These are phyloP conservation scores for Crataegus laevigata DNA, from an alignment of 306 rosid species.

Conservation along the genomic window DNA sequence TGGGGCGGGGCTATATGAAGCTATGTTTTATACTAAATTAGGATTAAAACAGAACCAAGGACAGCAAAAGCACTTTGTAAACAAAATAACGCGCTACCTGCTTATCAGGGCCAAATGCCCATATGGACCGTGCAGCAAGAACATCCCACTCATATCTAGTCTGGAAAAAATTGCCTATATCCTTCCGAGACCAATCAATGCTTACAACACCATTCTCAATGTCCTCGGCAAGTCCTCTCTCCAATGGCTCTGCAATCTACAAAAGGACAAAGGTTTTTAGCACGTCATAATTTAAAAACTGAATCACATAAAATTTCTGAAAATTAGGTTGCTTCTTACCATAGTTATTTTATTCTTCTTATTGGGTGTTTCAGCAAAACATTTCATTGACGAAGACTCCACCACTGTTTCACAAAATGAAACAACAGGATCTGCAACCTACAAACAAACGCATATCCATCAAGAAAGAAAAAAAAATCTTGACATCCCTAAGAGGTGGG, in stretches of 20 bases:
- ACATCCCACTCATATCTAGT: slow-evolving; percentile 94
- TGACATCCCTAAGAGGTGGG: neutral
- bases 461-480: neutral
- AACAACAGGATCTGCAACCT: slow-evolving; percentile 99
- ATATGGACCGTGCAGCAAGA: slow-evolving; percentile 93
- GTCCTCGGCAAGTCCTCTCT: slow-evolving; percentile 97
- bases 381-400: slow-evolving; percentile 98
- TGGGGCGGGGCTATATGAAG: neutral
- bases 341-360: slow-evolving; percentile 97
- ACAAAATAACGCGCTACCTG: slow-evolving; percentile 39
- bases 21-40: neutral
- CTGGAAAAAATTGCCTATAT: slow-evolving; percentile 93
- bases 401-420: slow-evolving; percentile 97
- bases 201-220: slow-evolving; percentile 93
- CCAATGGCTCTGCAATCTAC: slow-evolving; percentile 93
- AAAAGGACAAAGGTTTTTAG: slow-evolving; percentile 7
- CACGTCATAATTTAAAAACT: neutral
- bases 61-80: neutral
- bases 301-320: slow-evolving; percentile 12
- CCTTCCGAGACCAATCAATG: slow-evolving; percentile 87
- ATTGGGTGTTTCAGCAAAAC: slow-evolving; percentile 98
- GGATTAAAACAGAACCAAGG: neutral
- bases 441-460: slow-evolving; percentile 17
- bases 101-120: slow-evolving; percentile 99
- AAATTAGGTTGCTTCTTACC: slow-evolving; percentile 37